Conservation (phyloP, 164 flowering plant species). For the Chimonanthus praecox region DNA sequence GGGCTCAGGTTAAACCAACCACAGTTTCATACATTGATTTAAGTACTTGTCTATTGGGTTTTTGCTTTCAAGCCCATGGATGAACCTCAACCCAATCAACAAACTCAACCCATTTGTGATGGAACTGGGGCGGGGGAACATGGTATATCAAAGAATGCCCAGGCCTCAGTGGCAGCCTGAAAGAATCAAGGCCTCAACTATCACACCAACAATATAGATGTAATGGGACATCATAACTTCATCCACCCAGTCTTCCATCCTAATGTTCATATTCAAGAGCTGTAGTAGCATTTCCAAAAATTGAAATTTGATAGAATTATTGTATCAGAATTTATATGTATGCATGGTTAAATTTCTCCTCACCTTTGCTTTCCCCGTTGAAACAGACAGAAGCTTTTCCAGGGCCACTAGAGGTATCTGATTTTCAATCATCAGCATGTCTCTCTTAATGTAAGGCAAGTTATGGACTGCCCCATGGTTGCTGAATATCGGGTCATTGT, state of each 20-base stretch:
- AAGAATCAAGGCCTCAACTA: neutral
- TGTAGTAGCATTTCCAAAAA: neutral
- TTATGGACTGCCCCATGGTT: neutral
- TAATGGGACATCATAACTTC: no score
- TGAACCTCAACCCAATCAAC: no score
- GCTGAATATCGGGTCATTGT: conserved; percentile 13
- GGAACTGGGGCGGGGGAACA: no score
- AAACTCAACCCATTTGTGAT: no score
- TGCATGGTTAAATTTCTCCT: neutral
- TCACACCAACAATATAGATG: neutral
- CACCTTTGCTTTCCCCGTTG: neutral
- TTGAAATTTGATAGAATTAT: neutral
- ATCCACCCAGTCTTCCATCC: no score
- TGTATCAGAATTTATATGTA: neutral
- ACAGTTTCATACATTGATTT: no score
- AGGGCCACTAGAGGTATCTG: conserved; percentile 16
- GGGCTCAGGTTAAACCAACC: no score
- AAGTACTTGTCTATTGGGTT: no score
- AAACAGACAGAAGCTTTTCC: conserved; percentile 2
- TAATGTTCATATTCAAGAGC: neutral
- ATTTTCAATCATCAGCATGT: conserved; percentile 23
- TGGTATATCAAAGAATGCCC: no score
- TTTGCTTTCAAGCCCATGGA: no score
- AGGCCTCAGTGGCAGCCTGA: no score
- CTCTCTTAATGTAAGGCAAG: conserved; percentile 9